Conservation (phyloP, 768 basidiomycete species). For the Cyathus striatus region DNA sequence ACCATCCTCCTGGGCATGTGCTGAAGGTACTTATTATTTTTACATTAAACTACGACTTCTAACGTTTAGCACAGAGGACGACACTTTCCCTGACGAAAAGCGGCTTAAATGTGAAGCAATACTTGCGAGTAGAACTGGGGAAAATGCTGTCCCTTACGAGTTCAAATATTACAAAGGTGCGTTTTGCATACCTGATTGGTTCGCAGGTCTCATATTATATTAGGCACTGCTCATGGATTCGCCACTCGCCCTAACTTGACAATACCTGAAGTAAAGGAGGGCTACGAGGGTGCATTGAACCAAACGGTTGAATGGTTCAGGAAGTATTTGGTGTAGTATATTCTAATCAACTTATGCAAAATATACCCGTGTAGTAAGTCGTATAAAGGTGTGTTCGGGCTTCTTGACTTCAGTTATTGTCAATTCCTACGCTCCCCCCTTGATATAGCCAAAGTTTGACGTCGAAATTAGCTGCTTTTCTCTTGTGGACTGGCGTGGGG, state of each 20-base stretch:
- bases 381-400: too few species aligned
- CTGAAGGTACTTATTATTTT: slow-evolving; percentile 18
- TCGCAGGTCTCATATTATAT: not conserved
- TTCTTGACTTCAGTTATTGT: too few species aligned
- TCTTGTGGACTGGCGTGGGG: too few species aligned
- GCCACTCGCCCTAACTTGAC: slow-evolving; percentile 16
- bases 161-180: not conserved
- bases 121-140: not conserved
- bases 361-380: too few species aligned
- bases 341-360: too few species aligned
- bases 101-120: not conserved
- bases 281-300: slow-evolving; percentile 17
- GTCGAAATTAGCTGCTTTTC: too few species aligned
- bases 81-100: not conserved
- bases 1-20: slow-evolving; percentile 17
- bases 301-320: slow-evolving; percentile 14
- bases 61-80: not conserved
- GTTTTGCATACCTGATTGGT: not conserved
- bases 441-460: too few species aligned
- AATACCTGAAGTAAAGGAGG: slow-evolving; percentile 17
- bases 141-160: not conserved
- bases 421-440: too few species aligned
- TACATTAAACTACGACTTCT: slow-evolving; percentile 18
- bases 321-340: too few species aligned
- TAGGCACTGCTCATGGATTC: slow-evolving; percentile 20